Conservation (phyloP, 2,329 filamentous ascomycete genomes). For the Fusarium citri region DNA sequence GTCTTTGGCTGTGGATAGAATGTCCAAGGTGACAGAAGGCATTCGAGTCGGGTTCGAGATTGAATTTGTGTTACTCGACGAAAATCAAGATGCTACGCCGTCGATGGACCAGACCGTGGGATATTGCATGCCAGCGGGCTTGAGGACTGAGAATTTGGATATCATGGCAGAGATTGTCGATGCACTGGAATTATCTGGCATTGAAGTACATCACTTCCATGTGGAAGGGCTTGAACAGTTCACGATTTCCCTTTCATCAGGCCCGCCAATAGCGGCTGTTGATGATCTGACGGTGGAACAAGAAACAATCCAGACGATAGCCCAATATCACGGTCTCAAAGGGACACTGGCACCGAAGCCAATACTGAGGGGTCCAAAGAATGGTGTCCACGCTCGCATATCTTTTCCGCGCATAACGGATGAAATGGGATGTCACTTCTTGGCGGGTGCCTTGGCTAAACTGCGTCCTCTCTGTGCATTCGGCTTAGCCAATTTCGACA, state of each 20-base stretch:
- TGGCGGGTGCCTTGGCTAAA: not conserved
- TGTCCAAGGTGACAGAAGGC: too few species aligned
- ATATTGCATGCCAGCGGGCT: too few species aligned
- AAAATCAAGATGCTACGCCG: too few species aligned
- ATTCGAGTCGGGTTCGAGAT: too few species aligned
- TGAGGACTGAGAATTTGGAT: too few species aligned
- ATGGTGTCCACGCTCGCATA: fast-evolving
- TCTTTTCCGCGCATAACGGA: not conserved
- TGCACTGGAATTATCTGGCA: not conserved
- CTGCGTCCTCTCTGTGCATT: not conserved
- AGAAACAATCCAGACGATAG: not conserved
- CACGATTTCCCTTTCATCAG: not conserved
- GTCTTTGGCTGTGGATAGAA: fast-evolving
- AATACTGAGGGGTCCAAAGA: not conserved
- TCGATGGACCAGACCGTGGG: too few species aligned
- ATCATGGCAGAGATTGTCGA: too few species aligned
- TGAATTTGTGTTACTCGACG: too few species aligned
- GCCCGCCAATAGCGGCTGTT: not conserved
- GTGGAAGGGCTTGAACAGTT: not conserved
- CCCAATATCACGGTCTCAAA: not conserved
- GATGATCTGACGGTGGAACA: not conserved
- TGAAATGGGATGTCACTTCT: fast-evolving
- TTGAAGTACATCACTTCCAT: not conserved
- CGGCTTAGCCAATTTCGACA: not conserved
- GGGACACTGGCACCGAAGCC: not conserved